phyloP scores from a whole-genome alignment of 805 yeast species.

The Saitoella complicata region DNA sequence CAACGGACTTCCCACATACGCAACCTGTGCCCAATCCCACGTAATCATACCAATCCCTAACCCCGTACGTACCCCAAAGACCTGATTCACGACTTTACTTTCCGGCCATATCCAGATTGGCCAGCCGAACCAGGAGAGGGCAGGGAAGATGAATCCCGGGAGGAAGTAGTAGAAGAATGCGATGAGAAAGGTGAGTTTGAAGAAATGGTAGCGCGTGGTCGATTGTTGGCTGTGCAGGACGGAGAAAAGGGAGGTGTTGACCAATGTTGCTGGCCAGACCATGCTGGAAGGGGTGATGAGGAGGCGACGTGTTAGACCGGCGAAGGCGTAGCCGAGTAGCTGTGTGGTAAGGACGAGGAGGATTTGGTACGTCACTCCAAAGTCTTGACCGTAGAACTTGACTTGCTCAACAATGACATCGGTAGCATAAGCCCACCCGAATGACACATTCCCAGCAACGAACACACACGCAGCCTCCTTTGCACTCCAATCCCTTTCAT shows the following conservation, averaged over 20 bases:
- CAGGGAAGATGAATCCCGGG: slow-evolving; percentile 44
- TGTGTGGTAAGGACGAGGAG: slow-evolving; percentile 40
- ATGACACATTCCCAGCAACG: slow-evolving; percentile 20
- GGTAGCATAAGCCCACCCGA: slow-evolving; percentile 36
- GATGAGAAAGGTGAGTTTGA: slow-evolving; percentile 25
- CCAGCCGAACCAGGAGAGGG: slow-evolving; percentile 43
- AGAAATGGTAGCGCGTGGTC: slow-evolving; percentile 35
- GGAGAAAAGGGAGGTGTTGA: slow-evolving; percentile 38
- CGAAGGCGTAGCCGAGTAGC: slow-evolving; percentile 47
- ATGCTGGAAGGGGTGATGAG: slow-evolving; percentile 43
- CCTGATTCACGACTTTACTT: slow-evolving; percentile 33
- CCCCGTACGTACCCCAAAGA: slow-evolving; percentile 39
- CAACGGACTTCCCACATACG: slow-evolving; percentile 39
- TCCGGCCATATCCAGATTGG: slow-evolving; percentile 37
- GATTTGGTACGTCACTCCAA: slow-evolving; percentile 34
- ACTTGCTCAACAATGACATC: slow-evolving; percentile 37
- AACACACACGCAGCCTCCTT: too few species aligned
- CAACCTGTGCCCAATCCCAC: slow-evolving; percentile 42
- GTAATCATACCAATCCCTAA: slow-evolving; percentile 39
- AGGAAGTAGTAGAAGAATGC: slow-evolving; percentile 41
- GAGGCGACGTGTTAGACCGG: slow-evolving; percentile 41
- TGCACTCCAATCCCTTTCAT: too few species aligned
- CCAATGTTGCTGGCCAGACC: slow-evolving; percentile 50
- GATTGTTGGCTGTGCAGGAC: slow-evolving; percentile 24
- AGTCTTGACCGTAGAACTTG: slow-evolving; percentile 29